Base-by-base conservation (phyloP, 139 green algal species). In the Yamagishiella unicocca region DNA sequence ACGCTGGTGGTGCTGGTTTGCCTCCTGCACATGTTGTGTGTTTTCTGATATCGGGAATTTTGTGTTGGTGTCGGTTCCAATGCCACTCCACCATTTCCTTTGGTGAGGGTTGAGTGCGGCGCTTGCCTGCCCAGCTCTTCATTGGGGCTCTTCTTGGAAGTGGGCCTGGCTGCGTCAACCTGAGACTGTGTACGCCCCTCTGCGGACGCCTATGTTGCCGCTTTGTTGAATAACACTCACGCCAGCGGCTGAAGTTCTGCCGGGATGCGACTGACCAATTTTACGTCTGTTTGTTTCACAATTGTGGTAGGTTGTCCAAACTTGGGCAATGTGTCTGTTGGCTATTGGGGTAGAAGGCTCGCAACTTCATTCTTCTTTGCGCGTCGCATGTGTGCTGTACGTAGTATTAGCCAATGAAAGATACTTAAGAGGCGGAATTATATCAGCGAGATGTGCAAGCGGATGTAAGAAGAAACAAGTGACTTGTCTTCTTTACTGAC, bases 1-100 rank as follows among this genome's bases (percentile, higher is more conserved):
- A 80, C 72, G 72, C 72, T 80, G 72, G 72, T 80, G 72, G 72
- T 80, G 72, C 43, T 80, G 42, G 45, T 80, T 55, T 64, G 62
- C 29, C 43, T 19, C 64, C 46, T 80, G 72, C 43, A 64, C 27
- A 25, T 78, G 72, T 80, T 42, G 45, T 64, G 42, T 29, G 6
- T 62, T 55, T 78, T 24, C 42, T 38, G n/a, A 33, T 33, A n/a
- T 40, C 10, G 31, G 31, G 37, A 29, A 55, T 80, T 80, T 64
- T 62, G 72, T 80, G 72, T 80, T 80, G 24, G 72, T 80, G 72
- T 64, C 43, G 29, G 42, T 80, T 62, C 29, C 43, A 45, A 80
- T 80, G 72, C 43, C 43, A 62, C 43, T 80, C 4, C 58, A 67
- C 72, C 72, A 62, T 64, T 35, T 43, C 72, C 12, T 74, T 27